Evolutionary conservation across 1,284 basidiomycete species (phyloP), one percentile per base, ranked within the genome.

Genomic region (Trichosporon asahii): DNA sequence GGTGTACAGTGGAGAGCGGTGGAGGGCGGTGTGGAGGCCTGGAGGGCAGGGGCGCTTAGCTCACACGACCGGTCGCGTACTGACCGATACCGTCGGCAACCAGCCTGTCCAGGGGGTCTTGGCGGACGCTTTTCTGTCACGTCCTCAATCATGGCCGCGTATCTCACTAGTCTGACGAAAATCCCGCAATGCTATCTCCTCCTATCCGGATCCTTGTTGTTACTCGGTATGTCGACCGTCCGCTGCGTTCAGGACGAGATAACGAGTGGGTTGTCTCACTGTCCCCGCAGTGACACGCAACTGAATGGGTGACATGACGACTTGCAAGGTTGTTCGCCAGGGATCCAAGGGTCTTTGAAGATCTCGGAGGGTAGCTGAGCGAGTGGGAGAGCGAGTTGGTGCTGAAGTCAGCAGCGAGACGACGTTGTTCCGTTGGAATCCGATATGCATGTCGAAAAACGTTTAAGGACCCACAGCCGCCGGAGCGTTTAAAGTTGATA

Each of bases 391-490:
- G 21, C 15, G 12, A 18, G 4, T 25, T 25, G 3, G 6, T 21
- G 35, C 11, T 37, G 11, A 37, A 37, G 35, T 53, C 21, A 53
- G n/a, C 49, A 25, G 9, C n/a, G 31, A 53, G 49, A 6, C 49
- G 49, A 53, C 49, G 49, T 53, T 53, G 21, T 53, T 53, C 49
- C 49, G 49, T 53, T 53, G 49, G 49, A 53, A 53, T 21, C 49
- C 12, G 49, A 53, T 53, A 53, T 53, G 49, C 49, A 44, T 53
- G 49, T 53, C 49, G 49, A 53, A 53, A 53, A 53, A 53, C 49
- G 49, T 53, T 53, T 9, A 53, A 53, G 49, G 11, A 53, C 21
- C n/a, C 3, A 7, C 21, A 53, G 23, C n/a, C 49, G 6, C 49
- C 49, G 49, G 49, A 25, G 15, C 21, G 49, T 53, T 53, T 53